Conservation (phyloP, 139 green algal genomes). For the Picochlorum costavermella region DNA sequence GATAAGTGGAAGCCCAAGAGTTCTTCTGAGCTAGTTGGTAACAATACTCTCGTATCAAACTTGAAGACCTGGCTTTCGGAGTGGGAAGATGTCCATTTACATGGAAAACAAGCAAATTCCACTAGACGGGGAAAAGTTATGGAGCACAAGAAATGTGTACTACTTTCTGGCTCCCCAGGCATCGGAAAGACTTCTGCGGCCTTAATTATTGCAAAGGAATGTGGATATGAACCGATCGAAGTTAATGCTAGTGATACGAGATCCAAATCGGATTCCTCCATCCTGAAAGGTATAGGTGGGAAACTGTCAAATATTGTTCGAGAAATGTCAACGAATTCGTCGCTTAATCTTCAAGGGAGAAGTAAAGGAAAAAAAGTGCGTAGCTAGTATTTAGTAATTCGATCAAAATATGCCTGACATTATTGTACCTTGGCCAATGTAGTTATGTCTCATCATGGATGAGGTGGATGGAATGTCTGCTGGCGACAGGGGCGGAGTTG, state of each 20-base stretch:
- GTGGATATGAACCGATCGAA: slow-evolving; percentile 70
- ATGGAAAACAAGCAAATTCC: slow-evolving; percentile 8
- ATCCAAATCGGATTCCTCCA: slow-evolving; percentile 70
- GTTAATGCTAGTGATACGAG: slow-evolving; percentile 91
- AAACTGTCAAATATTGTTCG: slow-evolving; percentile 84
- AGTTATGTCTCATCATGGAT: slow-evolving; percentile 85
- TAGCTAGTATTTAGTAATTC: background rate
- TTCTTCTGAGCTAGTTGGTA: slow-evolving; percentile 81
- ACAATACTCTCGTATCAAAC: slow-evolving; percentile 26
- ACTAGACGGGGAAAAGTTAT: slow-evolving; percentile 24
- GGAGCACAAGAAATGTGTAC: slow-evolving; percentile 83
- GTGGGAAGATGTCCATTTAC: slow-evolving; percentile 64
- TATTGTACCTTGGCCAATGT: slow-evolving; percentile 31
- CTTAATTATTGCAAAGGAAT: slow-evolving; percentile 43
- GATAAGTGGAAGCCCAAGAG: slow-evolving; percentile 81
- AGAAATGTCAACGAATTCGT: slow-evolving; percentile 84
- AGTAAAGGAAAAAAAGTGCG: slow-evolving; percentile 1
- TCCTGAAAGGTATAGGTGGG: slow-evolving; percentile 64
- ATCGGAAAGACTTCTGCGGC: slow-evolving; percentile 77
- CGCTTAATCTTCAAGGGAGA: slow-evolving; percentile 16
- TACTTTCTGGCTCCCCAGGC: slow-evolving; percentile 84
- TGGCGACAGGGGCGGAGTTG: slow-evolving; percentile 84
- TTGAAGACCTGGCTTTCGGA: slow-evolving; percentile 17
- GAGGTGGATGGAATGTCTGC: slow-evolving; percentile 97
- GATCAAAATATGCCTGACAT: background rate